A percentile compares a stretch with the other conserved stretches of the same genome.
Conservation (phyloP, 2,329 filamentous ascomycete species). For the Didymella pomorum region DNA sequence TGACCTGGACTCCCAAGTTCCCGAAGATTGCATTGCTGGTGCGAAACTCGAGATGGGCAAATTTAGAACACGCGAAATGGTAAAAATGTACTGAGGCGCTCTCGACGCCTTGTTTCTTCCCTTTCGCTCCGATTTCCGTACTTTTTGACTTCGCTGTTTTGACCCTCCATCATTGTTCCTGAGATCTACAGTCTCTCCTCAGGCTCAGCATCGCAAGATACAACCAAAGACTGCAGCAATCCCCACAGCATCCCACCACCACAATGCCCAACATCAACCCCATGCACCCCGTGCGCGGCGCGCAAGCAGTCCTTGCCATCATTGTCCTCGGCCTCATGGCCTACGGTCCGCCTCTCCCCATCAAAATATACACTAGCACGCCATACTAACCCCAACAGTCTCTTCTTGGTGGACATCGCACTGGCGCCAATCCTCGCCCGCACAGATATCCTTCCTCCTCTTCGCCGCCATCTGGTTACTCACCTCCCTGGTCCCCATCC, state of each 20-base stretch:
- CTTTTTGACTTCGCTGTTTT: background rate
- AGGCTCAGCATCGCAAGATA: background rate
- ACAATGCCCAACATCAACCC: slow-evolving; percentile 53
- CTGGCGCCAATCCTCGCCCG: slow-evolving; percentile 62
- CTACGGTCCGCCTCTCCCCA: slow-evolving; percentile 63
- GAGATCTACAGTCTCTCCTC: background rate
- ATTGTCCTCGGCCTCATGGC: slow-evolving; percentile 78
- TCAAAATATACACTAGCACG: background rate
- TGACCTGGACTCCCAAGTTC: slow-evolving; percentile 16
- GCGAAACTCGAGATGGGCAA: slow-evolving; percentile 8
- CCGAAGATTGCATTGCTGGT: slow-evolving; percentile 31
- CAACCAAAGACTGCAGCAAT: background rate
- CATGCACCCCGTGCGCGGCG: slow-evolving; percentile 69
- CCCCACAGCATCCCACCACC: background rate
- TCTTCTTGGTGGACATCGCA: slow-evolving; percentile 62
- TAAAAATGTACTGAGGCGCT: slow-evolving; percentile 19
- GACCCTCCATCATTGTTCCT: background rate
- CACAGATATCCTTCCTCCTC: slow-evolving; percentile 76
- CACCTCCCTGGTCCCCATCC: slow-evolving; percentile 73
- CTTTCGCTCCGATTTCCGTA: background rate
- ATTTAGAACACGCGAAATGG: slow-evolving; percentile 9
- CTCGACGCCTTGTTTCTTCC: background rate
- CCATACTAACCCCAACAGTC: slow-evolving; percentile 54
- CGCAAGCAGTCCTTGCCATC: slow-evolving; percentile 73
- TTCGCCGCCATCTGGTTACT: slow-evolving; percentile 79